Evolutionary conservation across 805 yeast species (phyloP).

Genomic region (Nakazawaea anatomiae): DNA sequence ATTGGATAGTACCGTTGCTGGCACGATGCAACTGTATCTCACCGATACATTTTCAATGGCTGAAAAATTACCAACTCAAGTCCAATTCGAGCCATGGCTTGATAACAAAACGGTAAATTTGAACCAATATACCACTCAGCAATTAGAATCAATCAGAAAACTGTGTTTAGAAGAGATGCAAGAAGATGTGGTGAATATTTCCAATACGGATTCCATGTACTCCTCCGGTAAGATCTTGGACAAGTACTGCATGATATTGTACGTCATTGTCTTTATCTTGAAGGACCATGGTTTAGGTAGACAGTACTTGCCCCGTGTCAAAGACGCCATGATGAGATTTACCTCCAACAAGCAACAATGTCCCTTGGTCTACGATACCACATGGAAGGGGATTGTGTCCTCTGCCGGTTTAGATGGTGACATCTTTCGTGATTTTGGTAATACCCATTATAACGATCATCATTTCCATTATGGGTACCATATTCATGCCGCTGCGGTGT

Average conservation of each 20-base stretch:
- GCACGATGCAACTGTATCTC: conserved; percentile 40
- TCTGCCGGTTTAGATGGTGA: conserved; percentile 49
- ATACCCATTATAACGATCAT: conserved; percentile 67
- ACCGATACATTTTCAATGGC: conserved; percentile 25
- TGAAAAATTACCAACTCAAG: conserved; percentile 24
- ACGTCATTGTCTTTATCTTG: conserved; percentile 61
- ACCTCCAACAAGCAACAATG: conserved; percentile 56
- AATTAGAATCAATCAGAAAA: conserved; percentile 28
- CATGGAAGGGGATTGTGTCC: conserved; percentile 71
- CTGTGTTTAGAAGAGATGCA: conserved; percentile 44
- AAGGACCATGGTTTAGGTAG: conserved; percentile 45
- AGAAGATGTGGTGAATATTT: conserved; percentile 45
- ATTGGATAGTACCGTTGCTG: conserved; percentile 51
- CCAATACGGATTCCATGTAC: conserved; percentile 70
- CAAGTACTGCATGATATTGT: conserved; percentile 80
- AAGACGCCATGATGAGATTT: conserved; percentile 62
- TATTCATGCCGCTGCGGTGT: conserved; percentile 62
- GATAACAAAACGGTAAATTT: conserved; percentile 19
- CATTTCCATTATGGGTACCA: conserved; percentile 76
- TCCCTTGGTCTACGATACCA: conserved; percentile 71
- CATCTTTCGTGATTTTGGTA: conserved; percentile 61
- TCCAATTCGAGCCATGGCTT: conserved; percentile 56
- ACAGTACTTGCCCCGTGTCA: conserved; percentile 49
- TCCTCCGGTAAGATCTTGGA: conserved; percentile 83
- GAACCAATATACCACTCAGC: conserved; percentile 13